Percentiles rank a stretch among this genome's conserved stretches.
Conservation (phyloP, 2,329 filamentous ascomycete genomes). For the Exserohilum rostratum region DNA sequence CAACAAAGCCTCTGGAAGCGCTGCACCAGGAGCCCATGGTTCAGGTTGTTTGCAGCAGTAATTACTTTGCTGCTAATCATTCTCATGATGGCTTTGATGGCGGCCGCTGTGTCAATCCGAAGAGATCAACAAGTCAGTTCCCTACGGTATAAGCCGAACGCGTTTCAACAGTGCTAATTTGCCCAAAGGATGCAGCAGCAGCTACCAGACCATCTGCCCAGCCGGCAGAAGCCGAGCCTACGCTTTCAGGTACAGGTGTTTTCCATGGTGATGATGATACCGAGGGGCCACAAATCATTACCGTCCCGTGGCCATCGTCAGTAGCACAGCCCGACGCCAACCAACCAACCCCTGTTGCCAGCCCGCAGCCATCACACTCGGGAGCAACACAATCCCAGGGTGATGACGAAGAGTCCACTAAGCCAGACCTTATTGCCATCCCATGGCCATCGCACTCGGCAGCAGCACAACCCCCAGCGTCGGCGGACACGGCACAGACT, state of each 20-base stretch:
- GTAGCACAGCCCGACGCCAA: no score
- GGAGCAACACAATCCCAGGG: slow-evolving; percentile 11
- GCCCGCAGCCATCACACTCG: no score
- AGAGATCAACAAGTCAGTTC: slow-evolving; percentile 28
- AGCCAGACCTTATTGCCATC: slow-evolving; percentile 17
- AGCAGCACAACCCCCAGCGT: slow-evolving; percentile 7
- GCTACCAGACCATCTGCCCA: slow-evolving; percentile 18
- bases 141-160: neutral
- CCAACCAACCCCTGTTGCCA: no score
- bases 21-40: slow-evolving; percentile 28
- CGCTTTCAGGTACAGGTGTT: no score
- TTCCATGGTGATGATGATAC: no score
- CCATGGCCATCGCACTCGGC: slow-evolving; percentile 24
- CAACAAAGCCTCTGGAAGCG: slow-evolving; percentile 25
- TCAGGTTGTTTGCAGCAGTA: slow-evolving; percentile 28
- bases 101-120: slow-evolving; percentile 22
- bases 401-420: slow-evolving; percentile 21
- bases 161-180: slow-evolving; percentile 6
- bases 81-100: slow-evolving; percentile 30
- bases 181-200: slow-evolving; percentile 2
- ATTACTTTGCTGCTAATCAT: slow-evolving; percentile 30
- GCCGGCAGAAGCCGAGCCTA: slow-evolving; percentile 13
- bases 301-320: no score
- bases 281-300: no score
- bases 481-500: slow-evolving; percentile 20